Evolutionary conservation across 352 stramenopile genomes (phyloP), one percentile per base, ranked within the genome.

Genomic region (Halophytophthora polymorphica): DNA sequence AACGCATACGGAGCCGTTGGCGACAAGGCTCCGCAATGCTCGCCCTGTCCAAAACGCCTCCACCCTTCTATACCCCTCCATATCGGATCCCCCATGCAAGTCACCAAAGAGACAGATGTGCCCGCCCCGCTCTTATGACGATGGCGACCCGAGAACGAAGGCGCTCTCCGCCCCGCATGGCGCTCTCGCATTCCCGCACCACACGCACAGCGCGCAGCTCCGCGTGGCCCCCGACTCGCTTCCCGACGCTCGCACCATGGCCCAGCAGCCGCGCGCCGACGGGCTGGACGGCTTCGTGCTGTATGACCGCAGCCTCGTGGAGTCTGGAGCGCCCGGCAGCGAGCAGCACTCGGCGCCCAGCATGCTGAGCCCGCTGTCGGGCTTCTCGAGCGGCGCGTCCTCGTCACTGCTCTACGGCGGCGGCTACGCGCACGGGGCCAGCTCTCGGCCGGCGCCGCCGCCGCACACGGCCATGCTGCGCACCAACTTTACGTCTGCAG

Each of bases 1-100:
- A 60, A 73, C 82, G 23, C 81, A 88, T 46, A 97, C 89, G 0
- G 97, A 96, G 3, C 88, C n/a, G n/a, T n/a, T n/a, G n/a, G n/a
- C n/a, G n/a, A n/a, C n/a, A n/a, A n/a, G n/a, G n/a, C n/a, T n/a
- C n/a, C n/a, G n/a, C n/a, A n/a, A n/a, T n/a, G n/a, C n/a, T n/a
- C n/a, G n/a, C n/a, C n/a, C n/a, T n/a, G n/a, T n/a, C n/a, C n/a
- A n/a, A n/a, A n/a, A n/a, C n/a, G n/a, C n/a, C n/a, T n/a, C n/a
- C n/a, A n/a, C n/a, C n/a, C n/a, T n/a, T n/a, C n/a, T n/a, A n/a
- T n/a, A n/a, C n/a, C n/a, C n/a, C n/a, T n/a, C n/a, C n/a, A n/a
- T n/a, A n/a, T n/a, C n/a, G n/a, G n/a, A n/a, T n/a, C n/a, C n/a
- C n/a, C n/a, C n/a, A n/a, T n/a, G n/a, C n/a, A n/a, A n/a, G n/a